These are phyloP conservation scores for Trichoderma parareesei DNA, from an alignment of 495 filamentous ascomycete species.

Conservation along the genomic window DNA sequence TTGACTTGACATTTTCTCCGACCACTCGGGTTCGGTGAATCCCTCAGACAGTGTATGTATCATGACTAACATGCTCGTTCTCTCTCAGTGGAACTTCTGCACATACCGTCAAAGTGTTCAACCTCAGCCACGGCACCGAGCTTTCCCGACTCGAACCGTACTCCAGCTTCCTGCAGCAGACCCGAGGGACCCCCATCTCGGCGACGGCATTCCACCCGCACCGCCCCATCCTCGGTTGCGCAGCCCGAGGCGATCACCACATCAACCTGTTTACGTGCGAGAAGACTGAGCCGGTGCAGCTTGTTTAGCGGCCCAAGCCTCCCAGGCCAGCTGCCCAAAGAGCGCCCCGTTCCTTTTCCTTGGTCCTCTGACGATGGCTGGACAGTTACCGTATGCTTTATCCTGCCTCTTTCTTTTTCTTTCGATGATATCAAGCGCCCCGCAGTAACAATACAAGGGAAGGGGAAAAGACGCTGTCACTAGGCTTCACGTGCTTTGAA, in stretches of 20 bases:
- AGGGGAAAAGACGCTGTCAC: neutral
- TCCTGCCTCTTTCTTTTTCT: neutral
- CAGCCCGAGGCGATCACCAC: slow-evolving; percentile 62
- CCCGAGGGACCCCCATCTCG: slow-evolving; percentile 70
- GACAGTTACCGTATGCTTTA: neutral
- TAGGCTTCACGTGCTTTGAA: slow-evolving; percentile 7
- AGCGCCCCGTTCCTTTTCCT: neutral
- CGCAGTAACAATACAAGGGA: neutral
- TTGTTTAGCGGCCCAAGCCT: neutral
- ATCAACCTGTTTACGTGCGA: slow-evolving; percentile 62
- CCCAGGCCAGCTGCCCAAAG: neutral
- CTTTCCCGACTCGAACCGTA: slow-evolving; percentile 82
- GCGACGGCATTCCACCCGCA: slow-evolving; percentile 93
- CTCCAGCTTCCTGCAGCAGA: slow-evolving; percentile 74
- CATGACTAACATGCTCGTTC: slow-evolving; percentile 16
- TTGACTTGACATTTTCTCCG: neutral
- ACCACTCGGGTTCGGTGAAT: neutral
- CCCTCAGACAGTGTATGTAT: neutral
- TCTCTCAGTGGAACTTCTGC: slow-evolving; percentile 67
- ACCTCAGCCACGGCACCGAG: slow-evolving; percentile 60
- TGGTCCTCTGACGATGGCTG: neutral
- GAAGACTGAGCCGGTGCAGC: slow-evolving; percentile 19
- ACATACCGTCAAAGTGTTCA: slow-evolving; percentile 86
- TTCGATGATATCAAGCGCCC: neutral
- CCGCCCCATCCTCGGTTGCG: slow-evolving; percentile 80